Conservation (phyloP, 1,284 basidiomycete genomes). For the Coriolopsis trogii region DNA sequence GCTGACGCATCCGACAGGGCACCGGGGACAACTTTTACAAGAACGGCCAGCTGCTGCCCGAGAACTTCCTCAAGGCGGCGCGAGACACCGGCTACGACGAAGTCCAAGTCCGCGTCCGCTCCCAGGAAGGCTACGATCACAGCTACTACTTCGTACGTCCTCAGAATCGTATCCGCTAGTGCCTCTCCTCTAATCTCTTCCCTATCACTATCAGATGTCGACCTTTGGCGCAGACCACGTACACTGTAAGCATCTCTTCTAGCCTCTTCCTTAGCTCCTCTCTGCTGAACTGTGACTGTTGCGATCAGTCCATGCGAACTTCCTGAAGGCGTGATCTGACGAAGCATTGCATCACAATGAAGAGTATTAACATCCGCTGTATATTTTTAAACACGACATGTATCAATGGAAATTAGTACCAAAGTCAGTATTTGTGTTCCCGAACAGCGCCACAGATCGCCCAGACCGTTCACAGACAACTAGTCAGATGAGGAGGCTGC, state of each 20-base stretch:
- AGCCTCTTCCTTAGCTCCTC: too few species aligned
- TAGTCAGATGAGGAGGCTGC: too few species aligned
- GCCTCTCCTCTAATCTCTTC: neutral
- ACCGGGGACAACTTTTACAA: constrained; percentile 88
- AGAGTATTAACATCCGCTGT: constrained; percentile 13
- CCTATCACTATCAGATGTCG: constrained; percentile 51
- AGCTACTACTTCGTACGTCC: constrained; percentile 86
- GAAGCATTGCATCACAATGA: neutral
- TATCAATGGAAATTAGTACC: constrained; percentile 24
- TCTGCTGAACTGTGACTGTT: too few species aligned
- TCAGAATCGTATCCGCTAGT: neutral
- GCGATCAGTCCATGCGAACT: constrained; percentile 80
- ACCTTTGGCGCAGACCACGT: constrained; percentile 61
- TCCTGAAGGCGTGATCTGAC: constrained; percentile 61
- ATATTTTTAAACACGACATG: constrained; percentile 17
- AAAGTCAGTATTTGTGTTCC: constrained; percentile 11
- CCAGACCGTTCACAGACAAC: too few species aligned
- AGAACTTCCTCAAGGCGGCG: constrained; percentile 83
- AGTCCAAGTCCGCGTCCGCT: constrained; percentile 78
- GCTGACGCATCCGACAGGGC: constrained; percentile 52
- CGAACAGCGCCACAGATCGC: too few species aligned
- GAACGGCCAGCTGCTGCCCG: constrained; percentile 85
- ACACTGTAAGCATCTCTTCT: constrained; percentile 37
- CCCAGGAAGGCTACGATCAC: constrained; percentile 93
- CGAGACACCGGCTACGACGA: constrained; percentile 73